Base-by-base conservation (phyloP, 495 filamentous ascomycete species). In the Rusavskia elegans region DNA sequence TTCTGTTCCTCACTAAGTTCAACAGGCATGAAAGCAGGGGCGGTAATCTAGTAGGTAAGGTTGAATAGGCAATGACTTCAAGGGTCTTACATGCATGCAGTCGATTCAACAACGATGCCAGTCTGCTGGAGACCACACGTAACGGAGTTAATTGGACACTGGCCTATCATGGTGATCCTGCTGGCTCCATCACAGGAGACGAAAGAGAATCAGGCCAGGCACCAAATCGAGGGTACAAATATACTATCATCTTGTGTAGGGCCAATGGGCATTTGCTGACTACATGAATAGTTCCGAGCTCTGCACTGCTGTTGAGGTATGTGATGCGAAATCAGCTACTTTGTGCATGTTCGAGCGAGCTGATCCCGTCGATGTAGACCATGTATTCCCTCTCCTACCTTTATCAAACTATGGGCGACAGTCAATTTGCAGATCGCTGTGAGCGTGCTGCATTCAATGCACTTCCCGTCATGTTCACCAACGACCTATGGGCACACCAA, bases 361-460 rank as follows among this genome's bases (percentile, higher is more conserved):
- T 35, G 13, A 35, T 35, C 6, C 2, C 32, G 32, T 55, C 64
- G 8, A 66, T 71, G 7, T 68, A 73, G 60, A 64, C 63, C 0
- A 70, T 73, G 54, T 72, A 65, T 48, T 69, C 70, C 0, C 57
- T 72, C 20, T 62, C 61, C 23, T 73, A 70, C 51, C 56, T 69
- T 30, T 71, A 71, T 52, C 66, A 64, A 16, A 55, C 65, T 6
- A 53, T 71, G 16, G 68, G 70, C 2, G 71, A 73, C 50, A 69
- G 69, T 35, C 51, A 64, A n/a, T 76, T 73, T 51, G 80, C 77
- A 5, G 79, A 82, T 55, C 62, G 67, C 17, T 69, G 72, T 9
- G 80, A 83, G 58, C 60, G 71, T 42, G 68, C 70, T 9, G 77
- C 78, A 9, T 84, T 78, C 63, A 83, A 83, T 49, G 72, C 75